Percentiles rank a stretch among this genome's conserved stretches.
phyloP scores from a whole-genome alignment of 192 early-diverging fungal species.

The Funneliformis mosseae region DNA sequence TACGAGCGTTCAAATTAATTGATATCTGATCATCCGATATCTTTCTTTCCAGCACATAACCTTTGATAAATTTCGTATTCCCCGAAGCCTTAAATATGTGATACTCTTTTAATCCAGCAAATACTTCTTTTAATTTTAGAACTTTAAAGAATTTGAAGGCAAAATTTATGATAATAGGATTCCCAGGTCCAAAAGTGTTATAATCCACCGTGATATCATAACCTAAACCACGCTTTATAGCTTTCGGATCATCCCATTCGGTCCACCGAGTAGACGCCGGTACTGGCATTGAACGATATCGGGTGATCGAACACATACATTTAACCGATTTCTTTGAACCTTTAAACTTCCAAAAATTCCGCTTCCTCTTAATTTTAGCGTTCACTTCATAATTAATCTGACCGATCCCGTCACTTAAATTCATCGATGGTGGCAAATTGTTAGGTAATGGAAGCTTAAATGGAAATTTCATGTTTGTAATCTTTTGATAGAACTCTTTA shows the following conservation, averaged over 20 bases:
- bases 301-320: conserved; percentile 6
- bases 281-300: conserved; percentile 10
- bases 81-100: not conserved
- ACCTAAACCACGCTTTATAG: conserved; percentile 13
- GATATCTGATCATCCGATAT: conserved; percentile 10
- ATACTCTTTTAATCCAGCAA: conserved; percentile 27
- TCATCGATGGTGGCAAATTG: conserved; percentile 15
- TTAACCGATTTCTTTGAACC: conserved; percentile 8
- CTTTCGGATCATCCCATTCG: conserved; percentile 27
- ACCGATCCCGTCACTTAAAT: not conserved
- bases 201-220: conserved; percentile 19
- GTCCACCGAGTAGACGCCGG: not conserved
- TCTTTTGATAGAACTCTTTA: not conserved
- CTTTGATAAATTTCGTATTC: not conserved
- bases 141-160: conserved; percentile 15
- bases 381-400: conserved; percentile 21
- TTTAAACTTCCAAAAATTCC: conserved; percentile 28
- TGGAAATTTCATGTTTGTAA: conserved; percentile 4
- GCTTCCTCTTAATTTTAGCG: conserved; percentile 1
- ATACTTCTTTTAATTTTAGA: conserved; percentile 30
- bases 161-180: conserved; percentile 22
- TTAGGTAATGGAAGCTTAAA: conserved; percentile 7
- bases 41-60: not conserved
- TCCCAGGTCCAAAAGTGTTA: conserved; percentile 16
- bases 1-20: not conserved